Evolutionary conservation across 352 stramenopile species (phyloP).

Genomic region (Phytopythium sindhum): DNA sequence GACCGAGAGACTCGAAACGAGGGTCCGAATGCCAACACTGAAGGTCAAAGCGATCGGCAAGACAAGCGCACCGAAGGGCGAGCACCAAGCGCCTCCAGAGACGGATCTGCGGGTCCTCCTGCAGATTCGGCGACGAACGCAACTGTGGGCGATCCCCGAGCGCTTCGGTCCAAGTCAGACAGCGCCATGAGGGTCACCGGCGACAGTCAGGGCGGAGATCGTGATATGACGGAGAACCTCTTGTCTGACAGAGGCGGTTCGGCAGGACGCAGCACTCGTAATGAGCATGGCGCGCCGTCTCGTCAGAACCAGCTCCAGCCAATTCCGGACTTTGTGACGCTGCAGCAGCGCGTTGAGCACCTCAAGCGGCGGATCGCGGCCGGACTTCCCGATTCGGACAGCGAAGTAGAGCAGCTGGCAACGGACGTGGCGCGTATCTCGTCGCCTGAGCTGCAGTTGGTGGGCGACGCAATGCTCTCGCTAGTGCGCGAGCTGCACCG

Average conservation of each 20-base stretch:
- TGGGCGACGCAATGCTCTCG: constrained; percentile 48
- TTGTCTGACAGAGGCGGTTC: not conserved
- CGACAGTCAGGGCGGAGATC: not conserved
- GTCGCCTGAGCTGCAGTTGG: constrained; percentile 31
- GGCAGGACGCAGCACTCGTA: not conserved
- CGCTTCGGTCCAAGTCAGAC: constrained; percentile 46
- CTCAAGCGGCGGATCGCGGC: constrained; percentile 45
- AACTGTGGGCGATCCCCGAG: constrained; percentile 3
- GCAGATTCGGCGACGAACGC: not conserved
- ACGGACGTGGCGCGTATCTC: constrained; percentile 38
- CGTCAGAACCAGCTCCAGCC: constrained; percentile 1
- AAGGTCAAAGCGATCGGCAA: not conserved
- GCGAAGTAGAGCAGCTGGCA: constrained; percentile 33
- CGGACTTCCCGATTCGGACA: constrained; percentile 32
- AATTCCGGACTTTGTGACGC: constrained; percentile 35
- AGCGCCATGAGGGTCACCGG: constrained; percentile 21
- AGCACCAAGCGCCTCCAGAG: not conserved
- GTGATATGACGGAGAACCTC: not conserved
- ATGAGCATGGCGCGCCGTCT: not conserved
- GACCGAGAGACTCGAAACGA: not conserved
- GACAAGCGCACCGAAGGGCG: not conserved
- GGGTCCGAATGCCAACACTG: too few species aligned
- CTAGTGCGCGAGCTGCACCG: constrained; percentile 56
- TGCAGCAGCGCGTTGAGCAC: constrained; percentile 53
- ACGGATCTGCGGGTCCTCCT: not conserved